Base-by-base conservation (phyloP, 257 asterid species). In the Rubia yunnanensis region DNA sequence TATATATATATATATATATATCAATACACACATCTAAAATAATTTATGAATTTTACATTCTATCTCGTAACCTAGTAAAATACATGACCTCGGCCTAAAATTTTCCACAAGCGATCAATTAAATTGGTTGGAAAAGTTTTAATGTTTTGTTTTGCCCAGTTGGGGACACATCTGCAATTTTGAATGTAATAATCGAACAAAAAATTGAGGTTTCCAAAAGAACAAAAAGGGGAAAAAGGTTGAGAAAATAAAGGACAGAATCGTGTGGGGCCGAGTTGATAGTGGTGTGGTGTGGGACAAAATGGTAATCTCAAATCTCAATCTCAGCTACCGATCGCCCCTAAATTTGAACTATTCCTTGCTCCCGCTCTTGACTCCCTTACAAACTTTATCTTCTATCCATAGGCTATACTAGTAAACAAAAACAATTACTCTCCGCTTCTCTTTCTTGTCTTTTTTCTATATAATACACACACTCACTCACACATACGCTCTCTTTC, bases 341-440 rank as follows among this genome's bases (percentile, higher is more conserved):
- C 53, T 26, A 69, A 77, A 78, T 89, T 83, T 85, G 85, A 86
- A 85, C 82, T 68, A 64, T 72, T 80, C 72, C 64, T 72, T 70
- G 73, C 72, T 82, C 94, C 91, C 96, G 91, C 96, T 77, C 89
- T 78, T 81, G 82, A 28, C 69, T 59, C 58, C 78, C 50, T 50
- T 35, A 67, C 31, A 55, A 54, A 55, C 64, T 55, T 54, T 64
- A 35, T 55, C n/a, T n/a, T n/a, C n/a, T n/a, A n/a, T n/a, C n/a
- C n/a, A n/a, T n/a, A n/a, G n/a, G n/a, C n/a, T n/a, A n/a, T n/a
- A n/a, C 61, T 32, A 15, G 20, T 31, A 32, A 57, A 46, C 24
- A 41, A 30, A 31, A 5, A 20, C n/a, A n/a, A n/a, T n/a, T n/a
- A n/a, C n/a, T n/a, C n/a, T n/a, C n/a, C 7, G 36, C 36, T 32